These are phyloP conservation scores for Choiromyces venosus DNA, from an alignment of 495 filamentous ascomycete genomes.

Conservation along the genomic window DNA sequence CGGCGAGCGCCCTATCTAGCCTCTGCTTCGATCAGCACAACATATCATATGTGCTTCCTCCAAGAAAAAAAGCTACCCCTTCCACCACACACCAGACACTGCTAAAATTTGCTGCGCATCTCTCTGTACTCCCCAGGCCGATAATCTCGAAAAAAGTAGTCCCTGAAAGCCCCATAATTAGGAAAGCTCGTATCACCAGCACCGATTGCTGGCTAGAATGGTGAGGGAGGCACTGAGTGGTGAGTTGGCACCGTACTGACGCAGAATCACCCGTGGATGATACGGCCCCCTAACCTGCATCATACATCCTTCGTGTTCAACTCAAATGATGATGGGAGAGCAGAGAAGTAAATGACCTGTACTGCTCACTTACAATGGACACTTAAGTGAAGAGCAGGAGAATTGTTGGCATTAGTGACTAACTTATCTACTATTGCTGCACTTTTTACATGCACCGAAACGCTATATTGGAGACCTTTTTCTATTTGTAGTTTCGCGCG, in stretches of 20 bases:
- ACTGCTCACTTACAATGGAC: neutral
- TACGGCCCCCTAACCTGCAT: neutral
- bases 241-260: neutral
- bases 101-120: neutral
- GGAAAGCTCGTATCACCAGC: neutral
- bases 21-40: neutral
- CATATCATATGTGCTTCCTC: neutral
- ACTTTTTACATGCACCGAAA: neutral
- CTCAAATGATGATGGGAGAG: neutral
- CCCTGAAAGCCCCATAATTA: neutral
- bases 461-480: neutral
- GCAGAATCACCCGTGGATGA: neutral
- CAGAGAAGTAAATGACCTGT: neutral
- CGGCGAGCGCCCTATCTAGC: neutral
- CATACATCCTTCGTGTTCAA: neutral
- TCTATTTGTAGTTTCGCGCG: neutral
- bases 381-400: neutral
- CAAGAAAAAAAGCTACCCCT: no score
- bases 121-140: neutral
- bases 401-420: neutral
- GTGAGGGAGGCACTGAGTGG: neutral
- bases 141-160: neutral
- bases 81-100: neutral
- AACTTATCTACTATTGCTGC: neutral
- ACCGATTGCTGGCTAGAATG: neutral